Evolutionary conservation across 805 yeast species (phyloP).

Genomic region (Wickerhamiella sergipiensis): DNA sequence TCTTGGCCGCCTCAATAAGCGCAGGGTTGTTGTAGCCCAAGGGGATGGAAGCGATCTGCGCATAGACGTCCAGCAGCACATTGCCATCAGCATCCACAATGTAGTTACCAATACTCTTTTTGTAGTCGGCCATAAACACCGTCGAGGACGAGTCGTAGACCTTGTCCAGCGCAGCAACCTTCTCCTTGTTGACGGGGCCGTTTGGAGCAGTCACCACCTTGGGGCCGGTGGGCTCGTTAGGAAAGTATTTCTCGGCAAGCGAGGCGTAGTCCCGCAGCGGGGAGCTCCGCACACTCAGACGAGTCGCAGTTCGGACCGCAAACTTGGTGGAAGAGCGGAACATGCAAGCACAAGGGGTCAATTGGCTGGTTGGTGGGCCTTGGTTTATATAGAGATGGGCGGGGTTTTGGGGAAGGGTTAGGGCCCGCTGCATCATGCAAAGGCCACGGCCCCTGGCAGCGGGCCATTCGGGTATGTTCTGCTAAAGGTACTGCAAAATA

Average conservation of each 20-base stretch:
- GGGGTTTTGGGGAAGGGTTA: not conserved
- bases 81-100: conserved; percentile 73
- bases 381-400: not conserved
- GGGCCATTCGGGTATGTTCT: not conserved
- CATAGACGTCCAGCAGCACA: conserved; percentile 56
- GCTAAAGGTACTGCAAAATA: not conserved
- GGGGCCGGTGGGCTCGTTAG: conserved; percentile 69
- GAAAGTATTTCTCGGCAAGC: conserved; percentile 34
- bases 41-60: conserved; percentile 76
- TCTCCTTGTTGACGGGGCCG: conserved; percentile 47
- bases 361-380: not conserved
- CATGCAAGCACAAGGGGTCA: conserved; percentile 4
- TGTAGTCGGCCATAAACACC: conserved; percentile 64
- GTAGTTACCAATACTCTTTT: conserved; percentile 65
- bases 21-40: conserved; percentile 79
- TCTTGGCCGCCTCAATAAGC: conserved; percentile 50
- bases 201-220: conserved; percentile 51
- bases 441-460: not conserved
- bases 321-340: conserved; percentile 6
- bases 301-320: conserved; percentile 1
- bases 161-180: conserved; percentile 38
- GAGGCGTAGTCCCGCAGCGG: conserved; percentile 8
- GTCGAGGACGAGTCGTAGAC: conserved; percentile 62
- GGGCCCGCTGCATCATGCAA: not conserved
- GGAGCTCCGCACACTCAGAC: not conserved